A percentile compares a stretch with the other conserved stretches of the same genome.
Evolutionary conservation across 805 yeast genomes (phyloP).

Genomic region (Lipomyces yamanashiensis): DNA sequence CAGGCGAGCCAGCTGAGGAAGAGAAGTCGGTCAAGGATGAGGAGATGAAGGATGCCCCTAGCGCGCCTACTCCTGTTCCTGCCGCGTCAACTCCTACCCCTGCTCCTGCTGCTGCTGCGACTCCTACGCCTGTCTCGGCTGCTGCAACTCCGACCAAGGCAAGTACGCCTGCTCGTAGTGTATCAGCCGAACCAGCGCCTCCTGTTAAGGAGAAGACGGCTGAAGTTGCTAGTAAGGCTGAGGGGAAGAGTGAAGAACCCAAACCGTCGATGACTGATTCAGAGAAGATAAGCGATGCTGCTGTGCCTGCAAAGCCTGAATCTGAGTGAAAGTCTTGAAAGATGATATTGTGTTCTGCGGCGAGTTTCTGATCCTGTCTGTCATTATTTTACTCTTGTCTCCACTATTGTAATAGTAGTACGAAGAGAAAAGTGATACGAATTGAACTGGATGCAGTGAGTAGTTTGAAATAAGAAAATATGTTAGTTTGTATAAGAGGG

Average conservation of each 20-base stretch:
- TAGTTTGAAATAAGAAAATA: not conserved
- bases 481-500: not conserved
- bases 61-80: not conserved
- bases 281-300: too few species aligned
- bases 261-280: not conserved
- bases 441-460: too few species aligned
- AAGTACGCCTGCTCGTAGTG: not conserved
- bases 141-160: constrained; percentile 1
- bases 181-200: not conserved
- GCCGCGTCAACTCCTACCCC: not conserved
- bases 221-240: not conserved
- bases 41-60: constrained; percentile 9
- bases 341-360: too few species aligned
- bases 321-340: too few species aligned
- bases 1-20: constrained; percentile 1
- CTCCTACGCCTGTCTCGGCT: not conserved
- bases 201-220: not conserved
- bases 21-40: constrained; percentile 21
- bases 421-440: too few species aligned
- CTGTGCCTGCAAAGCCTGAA: too few species aligned
- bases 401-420: too few species aligned
- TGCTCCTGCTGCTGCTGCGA: not conserved
- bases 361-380: too few species aligned
- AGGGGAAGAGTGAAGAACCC: not conserved
- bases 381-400: too few species aligned